Percentiles rank a stretch among this genome's conserved stretches.
Conservation (phyloP, 1,284 basidiomycete genomes). For the Fistulina hepatica region DNA sequence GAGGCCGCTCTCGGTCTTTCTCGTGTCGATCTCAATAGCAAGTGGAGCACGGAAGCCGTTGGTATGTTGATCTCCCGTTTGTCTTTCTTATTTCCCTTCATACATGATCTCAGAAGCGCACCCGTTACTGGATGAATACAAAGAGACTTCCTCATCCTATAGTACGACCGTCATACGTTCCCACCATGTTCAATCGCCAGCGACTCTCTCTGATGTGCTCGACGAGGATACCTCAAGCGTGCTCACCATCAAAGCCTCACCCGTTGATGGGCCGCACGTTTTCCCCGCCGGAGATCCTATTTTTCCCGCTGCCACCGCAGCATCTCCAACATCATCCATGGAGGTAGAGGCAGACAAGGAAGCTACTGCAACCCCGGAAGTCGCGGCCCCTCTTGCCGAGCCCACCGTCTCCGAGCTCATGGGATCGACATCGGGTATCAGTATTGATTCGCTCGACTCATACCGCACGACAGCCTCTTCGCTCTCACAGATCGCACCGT, state of each 20-base stretch:
- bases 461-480: slow-evolving; percentile 48
- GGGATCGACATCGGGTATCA: slow-evolving; percentile 39
- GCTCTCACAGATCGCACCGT: not conserved
- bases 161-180: slow-evolving; percentile 56
- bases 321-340: too few species aligned
- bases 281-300: slow-evolving; percentile 18
- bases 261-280: slow-evolving; percentile 19
- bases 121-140: slow-evolving; percentile 42
- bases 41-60: slow-evolving; percentile 34
- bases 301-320: too few species aligned
- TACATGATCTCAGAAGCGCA: too few species aligned
- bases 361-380: too few species aligned
- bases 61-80: slow-evolving; percentile 24
- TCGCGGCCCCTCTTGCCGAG: too few species aligned
- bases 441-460: slow-evolving; percentile 53
- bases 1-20: slow-evolving; percentile 52
- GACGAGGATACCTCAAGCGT: too few species aligned
- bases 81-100: too few species aligned
- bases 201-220: slow-evolving; percentile 51
- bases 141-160: slow-evolving; percentile 42
- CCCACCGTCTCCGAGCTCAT: slow-evolving; percentile 23
- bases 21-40: slow-evolving; percentile 38
- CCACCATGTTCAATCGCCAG: slow-evolving; percentile 29
- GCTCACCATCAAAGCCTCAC: slow-evolving; percentile 24
- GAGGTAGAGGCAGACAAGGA: too few species aligned